Conservation (phyloP, 495 filamentous ascomycete species). For the Penicilliopsis zonata region DNA sequence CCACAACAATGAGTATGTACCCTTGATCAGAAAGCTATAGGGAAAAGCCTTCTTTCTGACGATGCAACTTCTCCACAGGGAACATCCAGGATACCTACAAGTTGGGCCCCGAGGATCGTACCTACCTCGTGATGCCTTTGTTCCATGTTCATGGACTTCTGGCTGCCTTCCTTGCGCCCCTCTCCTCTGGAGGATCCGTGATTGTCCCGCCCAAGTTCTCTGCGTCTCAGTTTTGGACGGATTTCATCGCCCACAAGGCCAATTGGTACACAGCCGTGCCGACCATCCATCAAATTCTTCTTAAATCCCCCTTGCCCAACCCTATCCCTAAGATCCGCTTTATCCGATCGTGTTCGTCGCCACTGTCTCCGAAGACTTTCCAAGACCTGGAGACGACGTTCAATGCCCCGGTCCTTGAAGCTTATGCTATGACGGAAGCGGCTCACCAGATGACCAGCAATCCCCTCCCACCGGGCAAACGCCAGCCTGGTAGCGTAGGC, state of each 20-base stretch:
- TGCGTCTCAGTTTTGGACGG: conserved; percentile 68
- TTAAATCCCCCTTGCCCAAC: conserved; percentile 51
- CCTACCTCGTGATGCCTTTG: conserved; percentile 81
- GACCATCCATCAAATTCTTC: conserved; percentile 80
- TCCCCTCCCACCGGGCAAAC: conserved; percentile 59
- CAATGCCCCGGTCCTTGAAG: conserved; percentile 70
- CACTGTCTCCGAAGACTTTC: conserved; percentile 65
- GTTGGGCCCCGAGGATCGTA: conserved; percentile 55
- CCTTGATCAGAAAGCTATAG: neutral
- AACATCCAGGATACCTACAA: conserved; percentile 69
- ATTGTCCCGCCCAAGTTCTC: conserved; percentile 67
- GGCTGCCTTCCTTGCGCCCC: conserved; percentile 64
- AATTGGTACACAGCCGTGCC: conserved; percentile 88
- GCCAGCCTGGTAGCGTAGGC: conserved; percentile 69
- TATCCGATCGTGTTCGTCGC: conserved; percentile 77
- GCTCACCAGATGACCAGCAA: conserved; percentile 86
- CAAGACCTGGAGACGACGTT: conserved; percentile 59
- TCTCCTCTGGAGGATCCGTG: conserved; percentile 59
- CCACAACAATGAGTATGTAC: conserved; percentile 54
- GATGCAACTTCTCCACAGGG: conserved; percentile 24
- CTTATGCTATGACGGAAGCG: conserved; percentile 87
- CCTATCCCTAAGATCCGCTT: conserved; percentile 65
- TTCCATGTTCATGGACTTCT: conserved; percentile 84
- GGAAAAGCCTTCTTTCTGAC: too few species aligned
- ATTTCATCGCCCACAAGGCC: conserved; percentile 56